A percentile compares a stretch with the other conserved stretches of the same genome.
These are phyloP conservation scores for Cymodocea nodosa DNA, from an alignment of 116 monocot species.

Conservation along the genomic window DNA sequence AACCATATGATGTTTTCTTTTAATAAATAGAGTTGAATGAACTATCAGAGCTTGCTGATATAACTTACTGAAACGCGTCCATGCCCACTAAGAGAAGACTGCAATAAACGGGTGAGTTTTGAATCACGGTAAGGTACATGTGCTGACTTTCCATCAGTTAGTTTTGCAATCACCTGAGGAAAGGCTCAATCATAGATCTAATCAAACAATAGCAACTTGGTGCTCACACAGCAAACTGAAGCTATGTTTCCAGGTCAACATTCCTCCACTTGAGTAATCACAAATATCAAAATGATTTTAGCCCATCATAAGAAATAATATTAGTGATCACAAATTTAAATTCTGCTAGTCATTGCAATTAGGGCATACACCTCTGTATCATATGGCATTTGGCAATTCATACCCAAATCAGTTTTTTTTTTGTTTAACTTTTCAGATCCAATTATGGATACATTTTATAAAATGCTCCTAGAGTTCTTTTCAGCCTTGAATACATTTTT, in stretches of 20 bases:
- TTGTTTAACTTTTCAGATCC: too few relatives aligned
- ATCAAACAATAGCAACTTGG: not conserved
- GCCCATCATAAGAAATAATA: too few relatives aligned
- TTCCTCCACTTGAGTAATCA: too few relatives aligned
- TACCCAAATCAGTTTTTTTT: too few relatives aligned
- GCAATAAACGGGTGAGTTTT: slow-evolving; percentile 89
- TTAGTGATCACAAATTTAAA: not conserved
- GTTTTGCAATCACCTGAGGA: slow-evolving; percentile 77
- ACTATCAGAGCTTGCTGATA: not conserved
- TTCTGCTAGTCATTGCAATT: too few relatives aligned
- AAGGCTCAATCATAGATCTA: not conserved
- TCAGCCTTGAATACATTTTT: too few relatives aligned
- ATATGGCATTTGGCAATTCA: too few relatives aligned
- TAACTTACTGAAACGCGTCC: slow-evolving; percentile 87
- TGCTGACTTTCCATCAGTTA: slow-evolving; percentile 84
- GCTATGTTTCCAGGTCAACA: not conserved
- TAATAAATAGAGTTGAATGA: not conserved
- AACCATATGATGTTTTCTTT: not conserved
- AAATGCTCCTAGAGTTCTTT: too few relatives aligned
- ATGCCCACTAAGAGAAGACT: slow-evolving; percentile 97
- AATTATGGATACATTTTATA: too few relatives aligned
- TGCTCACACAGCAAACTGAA: not conserved
- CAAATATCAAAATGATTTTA: too few relatives aligned
- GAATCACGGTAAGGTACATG: slow-evolving; percentile 96
- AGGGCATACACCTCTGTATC: too few relatives aligned